Base-by-base conservation (phyloP, 2,329 filamentous ascomycete species). In the Penicillium occitanis region DNA sequence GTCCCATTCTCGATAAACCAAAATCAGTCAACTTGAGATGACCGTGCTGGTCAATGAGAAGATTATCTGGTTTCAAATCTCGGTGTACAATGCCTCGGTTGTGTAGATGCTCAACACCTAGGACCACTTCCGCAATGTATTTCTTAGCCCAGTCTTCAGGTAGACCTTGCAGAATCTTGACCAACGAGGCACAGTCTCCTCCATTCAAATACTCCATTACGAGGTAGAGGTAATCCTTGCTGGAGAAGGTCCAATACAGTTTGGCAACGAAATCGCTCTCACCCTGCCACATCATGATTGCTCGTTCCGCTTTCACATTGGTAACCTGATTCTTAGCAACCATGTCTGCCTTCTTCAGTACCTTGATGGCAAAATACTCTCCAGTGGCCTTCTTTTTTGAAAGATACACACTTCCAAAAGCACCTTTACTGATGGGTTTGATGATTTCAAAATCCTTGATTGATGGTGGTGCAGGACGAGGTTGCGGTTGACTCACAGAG, bases 211-310 rank as follows among this genome's bases (percentile, higher is more conserved):
- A 99, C 76, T 99, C 95, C 95, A 99, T 99, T 28, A 99, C 95
- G 67, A 99, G 85, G 75, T 98, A 99, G 28, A 99, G 88, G 75
- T 97, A 99, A 75, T 99, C 95, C 75, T 99, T 99, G 84, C 94
- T 99, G 3, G 95, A 97, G 75, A 99, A 99, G 0, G 95, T 99
- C 96, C 96, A 99, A 81, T 98, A 99, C 13, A 99, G 85, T 81
- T 99, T 99, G 30, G 95, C 95, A 66, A 99, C 95, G 76, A 99
- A 99, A 67, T 99, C 95, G 77, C 96, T 99, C 78, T 98, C 93
- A 25, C 95, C 95, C 80, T 99, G 95, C 92, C 95, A 98, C 95
- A 99, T 99, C 95, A 99, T 98, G 75, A 99, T 99, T 25, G 96
- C 96, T 70, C 95, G 88, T 79, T 99, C 95, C 8, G 96, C 95